A percentile compares a stretch with the other conserved stretches of the same genome.
These are phyloP conservation scores for Prosopis cineraria DNA, from an alignment of 306 rosid genomes.

Conservation along the genomic window DNA sequence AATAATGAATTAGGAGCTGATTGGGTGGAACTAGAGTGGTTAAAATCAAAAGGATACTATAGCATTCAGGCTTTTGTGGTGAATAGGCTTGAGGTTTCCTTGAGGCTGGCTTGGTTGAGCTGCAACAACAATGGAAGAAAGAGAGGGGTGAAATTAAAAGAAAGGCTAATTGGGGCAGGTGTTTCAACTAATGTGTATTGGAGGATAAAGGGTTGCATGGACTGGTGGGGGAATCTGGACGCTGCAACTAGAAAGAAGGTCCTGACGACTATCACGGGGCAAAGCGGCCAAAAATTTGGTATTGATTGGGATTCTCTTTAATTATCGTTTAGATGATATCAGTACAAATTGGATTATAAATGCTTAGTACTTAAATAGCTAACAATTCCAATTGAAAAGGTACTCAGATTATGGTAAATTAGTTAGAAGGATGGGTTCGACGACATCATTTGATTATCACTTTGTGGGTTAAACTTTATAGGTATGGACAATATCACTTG, in stretches of 20 bases:
- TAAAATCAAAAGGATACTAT: slow-evolving; percentile 66
- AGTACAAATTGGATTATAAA: not conserved
- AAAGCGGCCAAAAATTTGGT: slow-evolving; percentile 15
- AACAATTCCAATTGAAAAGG: not conserved
- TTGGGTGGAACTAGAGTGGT: slow-evolving; percentile 64
- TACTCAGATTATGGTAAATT: not conserved
- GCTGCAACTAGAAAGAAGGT: slow-evolving; percentile 38
- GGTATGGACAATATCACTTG: not conserved
- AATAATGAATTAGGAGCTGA: slow-evolving; percentile 53
- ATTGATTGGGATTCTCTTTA: not conserved
- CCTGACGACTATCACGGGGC: slow-evolving; percentile 25
- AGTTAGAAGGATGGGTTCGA: not conserved
- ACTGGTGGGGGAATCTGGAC: slow-evolving; percentile 66
- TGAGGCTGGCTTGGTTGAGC: slow-evolving; percentile 63
- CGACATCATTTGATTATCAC: not conserved
- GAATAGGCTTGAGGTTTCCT: slow-evolving; percentile 58
- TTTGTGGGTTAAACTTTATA: not conserved
- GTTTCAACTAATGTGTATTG: slow-evolving; percentile 56
- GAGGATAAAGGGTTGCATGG: slow-evolving; percentile 62
- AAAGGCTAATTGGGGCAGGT: slow-evolving; percentile 43
- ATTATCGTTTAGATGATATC: not conserved
- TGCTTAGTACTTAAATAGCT: not conserved
- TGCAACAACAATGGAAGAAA: slow-evolving; percentile 41
- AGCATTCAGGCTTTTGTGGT: slow-evolving; percentile 62
- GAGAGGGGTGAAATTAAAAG: slow-evolving; percentile 56